Evolutionary conservation across 139 green algal genomes (phyloP).

Genomic region (Chlorella sp.): DNA sequence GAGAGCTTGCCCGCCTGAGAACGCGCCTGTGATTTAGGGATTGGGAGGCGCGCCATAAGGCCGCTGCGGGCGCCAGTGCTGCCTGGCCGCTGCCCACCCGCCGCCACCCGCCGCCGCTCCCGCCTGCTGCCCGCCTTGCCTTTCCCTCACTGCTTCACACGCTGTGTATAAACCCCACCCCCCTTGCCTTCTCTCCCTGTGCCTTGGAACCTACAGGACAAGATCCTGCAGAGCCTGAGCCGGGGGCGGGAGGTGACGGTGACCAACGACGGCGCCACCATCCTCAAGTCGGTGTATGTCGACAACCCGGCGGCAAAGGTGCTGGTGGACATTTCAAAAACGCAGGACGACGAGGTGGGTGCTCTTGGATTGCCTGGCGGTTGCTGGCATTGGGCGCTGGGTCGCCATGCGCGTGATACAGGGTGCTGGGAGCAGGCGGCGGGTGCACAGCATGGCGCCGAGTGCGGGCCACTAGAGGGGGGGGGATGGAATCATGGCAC

Average conservation of each 20-base stretch:
- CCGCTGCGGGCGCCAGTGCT: not conserved
- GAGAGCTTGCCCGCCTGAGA: conserved; percentile 12
- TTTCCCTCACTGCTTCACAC: not conserved
- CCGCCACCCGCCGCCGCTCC: not conserved
- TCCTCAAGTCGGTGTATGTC: conserved; percentile 95
- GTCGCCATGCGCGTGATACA: not conserved
- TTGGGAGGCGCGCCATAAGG: not conserved
- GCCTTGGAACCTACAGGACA: conserved; percentile 81
- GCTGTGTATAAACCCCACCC: not conserved
- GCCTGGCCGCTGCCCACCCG: not conserved
- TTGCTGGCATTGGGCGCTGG: not conserved
- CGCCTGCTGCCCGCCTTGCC: not conserved
- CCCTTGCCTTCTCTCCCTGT: not conserved
- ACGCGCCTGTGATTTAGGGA: not conserved
- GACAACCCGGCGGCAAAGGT: conserved; percentile 99
- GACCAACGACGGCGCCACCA: conserved; percentile 99
- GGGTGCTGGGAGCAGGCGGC: not conserved
- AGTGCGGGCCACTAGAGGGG: no score
- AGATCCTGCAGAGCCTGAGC: conserved; percentile 97
- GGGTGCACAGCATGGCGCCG: not conserved
- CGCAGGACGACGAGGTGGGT: conserved; percentile 49
- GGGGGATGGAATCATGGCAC: no score
- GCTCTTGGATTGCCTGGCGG: not conserved
- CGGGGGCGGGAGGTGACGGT: conserved; percentile 88
- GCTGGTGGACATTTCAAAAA: conserved; percentile 68